Evolutionary conservation across 2,329 filamentous ascomycete species (phyloP).

Genomic region (Phymatotrichopsis omnivora): DNA sequence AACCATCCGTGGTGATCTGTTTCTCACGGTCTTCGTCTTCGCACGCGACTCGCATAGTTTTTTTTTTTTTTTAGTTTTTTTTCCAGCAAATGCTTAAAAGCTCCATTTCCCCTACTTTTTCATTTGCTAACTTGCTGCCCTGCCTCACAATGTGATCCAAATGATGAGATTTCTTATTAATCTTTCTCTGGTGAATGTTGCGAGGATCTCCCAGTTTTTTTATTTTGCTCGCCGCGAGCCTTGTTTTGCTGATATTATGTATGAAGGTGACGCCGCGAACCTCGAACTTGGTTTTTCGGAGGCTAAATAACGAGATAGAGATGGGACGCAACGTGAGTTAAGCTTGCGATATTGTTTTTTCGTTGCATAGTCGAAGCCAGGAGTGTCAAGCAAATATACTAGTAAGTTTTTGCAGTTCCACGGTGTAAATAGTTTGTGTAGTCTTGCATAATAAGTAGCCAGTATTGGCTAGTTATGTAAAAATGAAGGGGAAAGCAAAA

Average conservation of each 20-base stretch:
- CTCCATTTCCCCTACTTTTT: conserved; percentile 6
- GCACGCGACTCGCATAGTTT: not conserved
- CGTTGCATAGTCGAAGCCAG: conserved; percentile 21
- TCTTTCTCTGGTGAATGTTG: conserved; percentile 3
- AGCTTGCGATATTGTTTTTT: conserved; percentile 21
- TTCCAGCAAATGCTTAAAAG: conserved; percentile 5
- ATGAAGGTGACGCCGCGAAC: conserved; percentile 15
- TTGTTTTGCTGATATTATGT: conserved; percentile 13
- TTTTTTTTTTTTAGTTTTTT: not conserved
- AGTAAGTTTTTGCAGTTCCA: too few relatives aligned
- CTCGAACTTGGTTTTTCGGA: not conserved
- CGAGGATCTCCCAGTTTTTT: conserved; percentile 17
- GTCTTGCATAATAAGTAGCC: too few relatives aligned
- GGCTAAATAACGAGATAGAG: conserved; percentile 10
- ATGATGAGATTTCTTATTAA: conserved; percentile 16
- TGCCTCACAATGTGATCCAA: conserved; percentile 12
- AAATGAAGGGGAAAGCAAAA: too few relatives aligned
- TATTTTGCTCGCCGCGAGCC: conserved; percentile 8
- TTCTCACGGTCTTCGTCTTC: conserved; percentile 2
- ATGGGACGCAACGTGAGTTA: conserved; percentile 6
- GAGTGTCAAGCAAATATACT: conserved; percentile 24
- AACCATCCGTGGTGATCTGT: conserved; percentile 8
- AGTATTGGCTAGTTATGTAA: too few relatives aligned
- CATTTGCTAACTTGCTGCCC: not conserved
- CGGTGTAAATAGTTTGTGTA: too few relatives aligned